Evolutionary conservation across 2,329 filamentous ascomycete genomes (phyloP).

Genomic region (Penicillium corylophilum): DNA sequence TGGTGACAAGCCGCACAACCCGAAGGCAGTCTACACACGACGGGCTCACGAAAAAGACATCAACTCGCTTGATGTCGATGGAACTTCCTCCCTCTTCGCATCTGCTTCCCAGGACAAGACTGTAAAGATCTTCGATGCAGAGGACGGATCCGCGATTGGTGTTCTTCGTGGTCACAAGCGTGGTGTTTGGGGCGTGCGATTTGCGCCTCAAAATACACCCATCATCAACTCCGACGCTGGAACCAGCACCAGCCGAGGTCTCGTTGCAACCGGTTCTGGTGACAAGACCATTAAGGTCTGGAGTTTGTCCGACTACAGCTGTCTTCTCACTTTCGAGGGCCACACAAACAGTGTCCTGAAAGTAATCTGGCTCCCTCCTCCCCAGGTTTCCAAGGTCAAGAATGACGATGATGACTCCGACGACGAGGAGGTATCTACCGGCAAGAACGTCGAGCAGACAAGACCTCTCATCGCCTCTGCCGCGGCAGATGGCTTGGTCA

Average conservation of each 20-base stretch:
- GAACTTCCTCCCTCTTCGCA: constrained; percentile 75
- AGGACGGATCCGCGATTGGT: constrained; percentile 86
- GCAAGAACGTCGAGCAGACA: constrained; percentile 32
- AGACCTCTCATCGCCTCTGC: constrained; percentile 68
- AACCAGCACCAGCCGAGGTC: constrained; percentile 70
- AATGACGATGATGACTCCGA: constrained; percentile 33
- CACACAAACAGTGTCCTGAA: constrained; percentile 96
- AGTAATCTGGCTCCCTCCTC: constrained; percentile 75
- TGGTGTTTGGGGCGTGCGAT: constrained; percentile 93
- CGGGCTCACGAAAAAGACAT: constrained; percentile 99
- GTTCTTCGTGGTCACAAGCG: constrained; percentile 89
- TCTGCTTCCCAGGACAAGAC: constrained; percentile 96
- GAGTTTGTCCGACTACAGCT: constrained; percentile 89
- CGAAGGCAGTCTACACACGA: constrained; percentile 73
- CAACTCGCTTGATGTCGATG: constrained; percentile 84
- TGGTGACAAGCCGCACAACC: constrained; percentile 33
- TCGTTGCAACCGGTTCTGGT: constrained; percentile 86
- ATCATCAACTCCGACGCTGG: constrained; percentile 70
- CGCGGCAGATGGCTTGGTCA: constrained; percentile 90
- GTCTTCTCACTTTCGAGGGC: constrained; percentile 89
- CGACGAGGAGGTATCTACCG: constrained; percentile 28
- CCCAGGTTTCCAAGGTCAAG: constrained; percentile 36
- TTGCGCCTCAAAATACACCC: constrained; percentile 77
- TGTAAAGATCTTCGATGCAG: constrained; percentile 92
- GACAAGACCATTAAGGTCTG: constrained; percentile 96